Evolutionary conservation across 805 yeast species (phyloP).

Genomic region (Brettanomyces bruxellensis): DNA sequence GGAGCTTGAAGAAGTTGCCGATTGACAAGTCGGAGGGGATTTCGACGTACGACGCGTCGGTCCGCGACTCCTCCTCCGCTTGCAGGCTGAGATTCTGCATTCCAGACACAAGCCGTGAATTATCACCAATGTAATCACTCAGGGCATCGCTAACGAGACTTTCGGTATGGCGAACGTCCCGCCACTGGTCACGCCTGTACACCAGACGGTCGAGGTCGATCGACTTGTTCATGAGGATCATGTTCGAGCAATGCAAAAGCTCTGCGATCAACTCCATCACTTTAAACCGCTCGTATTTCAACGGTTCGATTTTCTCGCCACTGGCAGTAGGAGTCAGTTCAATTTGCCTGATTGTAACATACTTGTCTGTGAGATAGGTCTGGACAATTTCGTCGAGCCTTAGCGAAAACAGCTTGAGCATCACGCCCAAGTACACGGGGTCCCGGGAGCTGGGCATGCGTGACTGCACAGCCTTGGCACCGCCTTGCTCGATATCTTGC

Average conservation of each 20-base stretch:
- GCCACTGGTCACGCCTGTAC: conserved; percentile 57
- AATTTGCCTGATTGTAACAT: conserved; percentile 8
- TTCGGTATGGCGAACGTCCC: conserved; percentile 42
- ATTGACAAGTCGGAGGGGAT: conserved; percentile 29
- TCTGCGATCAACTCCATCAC: conserved; percentile 90
- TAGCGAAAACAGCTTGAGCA: conserved; percentile 66
- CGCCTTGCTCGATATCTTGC: conserved; percentile 4
- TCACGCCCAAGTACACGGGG: conserved; percentile 82
- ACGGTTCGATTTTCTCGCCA: conserved; percentile 50
- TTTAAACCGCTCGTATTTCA: conserved; percentile 87
- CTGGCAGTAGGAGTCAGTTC: conserved; percentile 37
- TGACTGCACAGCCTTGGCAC: neutral
- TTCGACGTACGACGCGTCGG: conserved; percentile 18
- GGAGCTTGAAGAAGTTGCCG: conserved; percentile 80
- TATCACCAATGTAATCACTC: conserved; percentile 22
- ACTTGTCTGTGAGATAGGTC: conserved; percentile 23
- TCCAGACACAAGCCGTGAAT: neutral
- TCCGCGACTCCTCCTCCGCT: too few species aligned
- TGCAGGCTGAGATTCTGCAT: neutral
- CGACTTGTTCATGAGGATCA: conserved; percentile 79
- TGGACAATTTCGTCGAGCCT: conserved; percentile 23
- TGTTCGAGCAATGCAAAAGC: conserved; percentile 88
- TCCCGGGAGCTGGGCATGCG: conserved; percentile 68
- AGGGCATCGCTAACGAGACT: conserved; percentile 28
- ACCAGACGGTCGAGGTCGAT: conserved; percentile 54